Evolutionary conservation across 352 stramenopile genomes (phyloP), one percentile per base, ranked within the genome.

Genomic region (Globisporangium radiosum): DNA sequence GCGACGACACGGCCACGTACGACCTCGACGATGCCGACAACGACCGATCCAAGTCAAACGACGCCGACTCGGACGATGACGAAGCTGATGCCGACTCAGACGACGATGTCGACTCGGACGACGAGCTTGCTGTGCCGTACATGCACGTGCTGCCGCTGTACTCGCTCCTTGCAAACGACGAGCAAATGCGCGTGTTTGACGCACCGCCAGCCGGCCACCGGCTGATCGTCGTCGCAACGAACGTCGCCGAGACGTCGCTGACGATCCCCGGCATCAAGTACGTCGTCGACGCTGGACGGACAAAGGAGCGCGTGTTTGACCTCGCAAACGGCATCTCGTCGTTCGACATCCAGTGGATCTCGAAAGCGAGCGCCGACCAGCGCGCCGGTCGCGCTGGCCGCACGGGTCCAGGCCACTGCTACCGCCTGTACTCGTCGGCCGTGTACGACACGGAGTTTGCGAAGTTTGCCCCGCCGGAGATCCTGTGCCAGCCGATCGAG

Each of bases 211-310:
- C 96, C 40, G 84, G 85, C 55, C 76, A 96, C 53, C 86, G 97
- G 2, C 71, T 99, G 25, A 88, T 99, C 45, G 95, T 99, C 5
- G 81, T 99, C 17, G 92, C 97, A 13, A 99, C 97, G 15, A 99
- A 99, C 69, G 97, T 99, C 47, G 96, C 97, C 0, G 97, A 99
- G 76, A 99, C 97, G 13, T 98, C 89, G 42, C 70, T 98, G 42
- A 98, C 94, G 19, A 98, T 98, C 57, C 92, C 92, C 8, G 85
- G 81, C 4, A 97, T 98, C 67, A 96, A 95, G 45, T 99, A 98
- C 59, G 97, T 99, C 17, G 97, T 99, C 1, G 97, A 99, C 56
- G 94, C 85, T 53, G 97, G 97, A 5, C 78, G 96, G 42, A 93
- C 95, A 25, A 99, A 99, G 73, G 95, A 96, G 62, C 85, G 94